These are phyloP conservation scores for Lanmaoa rubissima DNA, from an alignment of 768 basidiomycete species.

Conservation along the genomic window DNA sequence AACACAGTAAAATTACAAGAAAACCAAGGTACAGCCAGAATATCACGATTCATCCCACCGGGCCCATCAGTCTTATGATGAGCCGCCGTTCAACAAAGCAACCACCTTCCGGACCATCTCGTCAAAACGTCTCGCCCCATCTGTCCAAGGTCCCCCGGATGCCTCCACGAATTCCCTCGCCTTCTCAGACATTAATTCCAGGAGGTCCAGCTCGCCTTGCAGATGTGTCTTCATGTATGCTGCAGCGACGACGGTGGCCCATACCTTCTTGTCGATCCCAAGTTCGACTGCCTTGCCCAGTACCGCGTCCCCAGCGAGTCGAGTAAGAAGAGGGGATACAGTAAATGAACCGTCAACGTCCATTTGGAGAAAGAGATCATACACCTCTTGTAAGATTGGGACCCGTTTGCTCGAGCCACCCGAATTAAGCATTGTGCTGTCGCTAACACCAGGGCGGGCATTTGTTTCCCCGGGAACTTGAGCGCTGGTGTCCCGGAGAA, in stretches of 20 bases:
- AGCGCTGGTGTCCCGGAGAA: neutral
- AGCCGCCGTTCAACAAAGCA: constrained; percentile 1
- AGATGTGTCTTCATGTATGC: constrained; percentile 45
- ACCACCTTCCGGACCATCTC: constrained; percentile 18
- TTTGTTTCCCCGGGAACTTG: too few relatives aligned
- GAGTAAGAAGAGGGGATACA: constrained; percentile 27
- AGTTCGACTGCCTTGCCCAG: constrained; percentile 32
- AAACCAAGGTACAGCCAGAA: neutral
- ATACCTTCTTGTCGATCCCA: constrained; percentile 36
- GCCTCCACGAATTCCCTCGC: constrained; percentile 38
- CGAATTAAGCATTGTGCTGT: too few relatives aligned
- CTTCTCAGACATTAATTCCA: constrained; percentile 43
- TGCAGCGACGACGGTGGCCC: constrained; percentile 49
- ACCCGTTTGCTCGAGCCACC: neutral
- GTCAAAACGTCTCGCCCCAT: constrained; percentile 11
- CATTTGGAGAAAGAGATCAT: constrained; percentile 41
- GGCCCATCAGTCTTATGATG: neutral
- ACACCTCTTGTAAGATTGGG: constrained; percentile 27
- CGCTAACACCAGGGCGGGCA: too few relatives aligned
- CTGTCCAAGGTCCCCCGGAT: neutral
- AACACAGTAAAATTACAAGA: neutral
- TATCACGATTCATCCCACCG: neutral
- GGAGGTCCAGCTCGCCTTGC: constrained; percentile 36
- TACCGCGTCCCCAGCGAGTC: constrained; percentile 37
- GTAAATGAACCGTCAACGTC: constrained; percentile 50